Evolutionary conservation across 2,329 filamentous ascomycete genomes (phyloP), one percentile per base, ranked within the genome.

Genomic region (Laburnicola sp.): DNA sequence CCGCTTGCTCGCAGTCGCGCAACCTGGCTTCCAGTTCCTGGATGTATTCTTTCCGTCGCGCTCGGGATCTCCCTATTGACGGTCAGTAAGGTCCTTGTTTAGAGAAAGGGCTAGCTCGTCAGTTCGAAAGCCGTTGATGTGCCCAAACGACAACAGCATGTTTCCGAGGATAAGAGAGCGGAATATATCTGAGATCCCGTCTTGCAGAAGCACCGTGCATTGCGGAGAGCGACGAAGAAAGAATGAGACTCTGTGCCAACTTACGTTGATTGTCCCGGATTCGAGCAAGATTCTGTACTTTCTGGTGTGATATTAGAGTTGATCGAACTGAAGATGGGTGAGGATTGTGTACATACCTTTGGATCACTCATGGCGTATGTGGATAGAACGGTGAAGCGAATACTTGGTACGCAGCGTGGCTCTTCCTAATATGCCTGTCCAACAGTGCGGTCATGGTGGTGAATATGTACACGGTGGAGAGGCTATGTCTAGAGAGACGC

Each of bases 21-120:
- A 87, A 73, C 53, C 83, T 84, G 47, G 80, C 75, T 71, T 91
- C 87, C 26, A 91, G 80, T 48, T 88, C 85, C 54, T 84, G 78
- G 34, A 90, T 74, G 65, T 91, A 90, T 64, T 89, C 86, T 75
- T 87, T 89, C 57, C 85, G 81, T 31, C 87, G 81, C 39, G 86
- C 86, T 46, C 88, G 84, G n/a, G 86, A 89, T 55, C 87, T 84
- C 49, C 88, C 68, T 71, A 46, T 11, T 9, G 7, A 16, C 6
- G 37, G n/a, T 46, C 16, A 57, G 32, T 28, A 36, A 16, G 16
- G 16, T 16, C 16, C 16, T 16, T 16, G 16, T 16, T 16, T 16
- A 16, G 16, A 16, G 16, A 16, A 16, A 16, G 16, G 16, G 16
- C 16, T 16, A 16, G 16, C 16, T 16, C 16, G 16, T 16, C 35